Percentiles rank a stretch among this genome's conserved stretches.
These are phyloP conservation scores for Amanita pseudoporphyria DNA, from an alignment of 768 basidiomycete genomes.

Conservation along the genomic window DNA sequence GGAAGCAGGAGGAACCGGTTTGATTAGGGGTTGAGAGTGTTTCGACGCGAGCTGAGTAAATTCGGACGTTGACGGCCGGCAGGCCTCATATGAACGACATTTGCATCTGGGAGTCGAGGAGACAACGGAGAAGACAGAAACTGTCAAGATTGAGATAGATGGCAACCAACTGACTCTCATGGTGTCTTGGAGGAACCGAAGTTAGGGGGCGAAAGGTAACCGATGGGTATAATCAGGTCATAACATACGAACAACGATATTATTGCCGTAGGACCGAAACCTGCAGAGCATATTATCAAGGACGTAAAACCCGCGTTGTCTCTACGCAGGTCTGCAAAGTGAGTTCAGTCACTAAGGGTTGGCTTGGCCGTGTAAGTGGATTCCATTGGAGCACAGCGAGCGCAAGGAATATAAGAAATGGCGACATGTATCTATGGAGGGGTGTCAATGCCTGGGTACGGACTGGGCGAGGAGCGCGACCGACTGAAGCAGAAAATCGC, in stretches of 20 bases:
- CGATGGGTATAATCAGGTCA: background rate
- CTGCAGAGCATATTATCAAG: conserved; percentile 13
- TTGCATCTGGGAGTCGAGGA: conserved; percentile 16
- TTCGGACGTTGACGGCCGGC: conserved; percentile 30
- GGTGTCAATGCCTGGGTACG: background rate
- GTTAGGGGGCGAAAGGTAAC: background rate
- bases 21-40: conserved; percentile 34
- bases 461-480: conserved; percentile 10
- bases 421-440: conserved; percentile 30
- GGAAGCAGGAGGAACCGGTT: conserved; percentile 31
- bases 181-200: background rate
- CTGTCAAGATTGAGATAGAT: background rate
- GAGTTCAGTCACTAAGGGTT: conserved; percentile 38
- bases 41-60: conserved; percentile 24
- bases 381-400: conserved; percentile 20
- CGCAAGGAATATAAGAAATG: conserved; percentile 41
- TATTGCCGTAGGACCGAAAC: background rate
- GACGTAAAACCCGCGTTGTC: too few relatives aligned
- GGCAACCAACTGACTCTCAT: background rate
- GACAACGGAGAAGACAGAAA: background rate
- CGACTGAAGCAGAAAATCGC: conserved; percentile 37
- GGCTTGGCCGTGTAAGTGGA: conserved; percentile 12
- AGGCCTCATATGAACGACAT: conserved; percentile 29
- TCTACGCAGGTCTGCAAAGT: conserved; percentile 43
- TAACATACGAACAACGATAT: too few relatives aligned